These are phyloP conservation scores for Colletotrichum euphorbiae DNA, from an alignment of 2,329 filamentous ascomycete genomes.

Conservation along the genomic window DNA sequence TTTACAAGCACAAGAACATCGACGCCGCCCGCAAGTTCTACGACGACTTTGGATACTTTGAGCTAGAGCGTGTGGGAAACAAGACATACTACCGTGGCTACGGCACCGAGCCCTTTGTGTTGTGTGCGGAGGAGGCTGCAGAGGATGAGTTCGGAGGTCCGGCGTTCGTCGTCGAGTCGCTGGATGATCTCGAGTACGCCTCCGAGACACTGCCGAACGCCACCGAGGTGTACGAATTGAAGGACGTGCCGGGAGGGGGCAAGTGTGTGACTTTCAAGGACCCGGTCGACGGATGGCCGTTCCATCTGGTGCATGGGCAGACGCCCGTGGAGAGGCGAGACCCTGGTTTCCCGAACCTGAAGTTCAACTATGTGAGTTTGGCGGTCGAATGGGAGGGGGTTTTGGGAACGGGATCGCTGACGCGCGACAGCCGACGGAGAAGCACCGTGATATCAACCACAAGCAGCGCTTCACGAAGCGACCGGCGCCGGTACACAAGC, in stretches of 20 bases:
- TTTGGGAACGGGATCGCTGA: neutral
- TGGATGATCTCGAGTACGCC: conserved; percentile 65
- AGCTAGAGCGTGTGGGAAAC: conserved; percentile 52
- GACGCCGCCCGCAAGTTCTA: conserved; percentile 55
- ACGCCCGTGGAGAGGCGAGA: conserved; percentile 49
- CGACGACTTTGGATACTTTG: conserved; percentile 61
- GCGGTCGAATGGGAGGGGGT: too few species aligned
- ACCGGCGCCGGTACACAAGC: conserved; percentile 62
- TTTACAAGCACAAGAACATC: conserved; percentile 61
- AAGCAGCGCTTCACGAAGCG: conserved; percentile 62
- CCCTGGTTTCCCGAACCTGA: conserved; percentile 54
- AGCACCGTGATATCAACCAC: conserved; percentile 56
- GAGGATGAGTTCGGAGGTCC: conserved; percentile 66
- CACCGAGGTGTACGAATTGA: conserved; percentile 59
- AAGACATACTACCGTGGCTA: conserved; percentile 71
- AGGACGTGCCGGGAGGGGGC: conserved; percentile 65
- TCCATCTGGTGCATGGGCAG: conserved; percentile 70
- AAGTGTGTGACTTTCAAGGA: conserved; percentile 64
- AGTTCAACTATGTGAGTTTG: conserved; percentile 58
- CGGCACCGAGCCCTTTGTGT: conserved; percentile 68
- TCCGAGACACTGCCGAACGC: conserved; percentile 59
- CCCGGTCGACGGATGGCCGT: conserved; percentile 66
- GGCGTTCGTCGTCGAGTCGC: conserved; percentile 67
- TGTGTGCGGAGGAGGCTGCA: conserved; percentile 62
- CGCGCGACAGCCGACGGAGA: conserved; percentile 51